These are phyloP conservation scores for Peterozyma toletana DNA, from an alignment of 805 yeast species.

Conservation along the genomic window DNA sequence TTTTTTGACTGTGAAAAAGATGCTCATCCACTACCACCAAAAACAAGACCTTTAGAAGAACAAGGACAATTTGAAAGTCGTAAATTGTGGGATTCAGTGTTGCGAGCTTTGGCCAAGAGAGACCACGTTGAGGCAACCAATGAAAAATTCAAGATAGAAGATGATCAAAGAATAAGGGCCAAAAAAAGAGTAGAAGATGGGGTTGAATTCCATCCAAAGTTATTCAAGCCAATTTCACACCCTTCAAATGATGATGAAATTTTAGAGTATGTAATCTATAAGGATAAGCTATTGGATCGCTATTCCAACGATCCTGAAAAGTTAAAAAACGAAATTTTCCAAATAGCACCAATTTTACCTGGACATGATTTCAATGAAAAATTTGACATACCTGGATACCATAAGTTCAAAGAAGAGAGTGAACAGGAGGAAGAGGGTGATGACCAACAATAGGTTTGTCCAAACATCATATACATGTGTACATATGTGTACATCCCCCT, in stretches of 20 bases:
- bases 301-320: slow-evolving; percentile 45
- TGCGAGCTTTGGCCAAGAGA: slow-evolving; percentile 70
- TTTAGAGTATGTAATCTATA: slow-evolving; percentile 62
- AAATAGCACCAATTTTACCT: slow-evolving; percentile 73
- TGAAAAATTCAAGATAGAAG: slow-evolving; percentile 83
- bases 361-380: slow-evolving; percentile 65
- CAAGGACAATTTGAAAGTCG: slow-evolving; percentile 82
- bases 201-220: slow-evolving; percentile 70
- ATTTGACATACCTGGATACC: slow-evolving; percentile 61
- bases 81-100: slow-evolving; percentile 75
- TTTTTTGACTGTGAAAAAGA: slow-evolving; percentile 52
- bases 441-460: too few species aligned
- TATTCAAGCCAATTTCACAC: slow-evolving; percentile 48
- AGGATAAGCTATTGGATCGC: slow-evolving; percentile 28
- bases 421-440: neutral
- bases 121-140: slow-evolving; percentile 82
- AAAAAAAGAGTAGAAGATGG: slow-evolving; percentile 73
- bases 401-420: slow-evolving; percentile 29
- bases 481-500: too few species aligned
- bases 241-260: slow-evolving; percentile 19
- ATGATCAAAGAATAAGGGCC: slow-evolving; percentile 71
- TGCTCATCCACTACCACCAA: slow-evolving; percentile 50
- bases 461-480: too few species aligned
- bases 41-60: slow-evolving; percentile 68
- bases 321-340: slow-evolving; percentile 49